Base-by-base conservation (phyloP, 208 protist species). In the Leishmania mexicana region DNA sequence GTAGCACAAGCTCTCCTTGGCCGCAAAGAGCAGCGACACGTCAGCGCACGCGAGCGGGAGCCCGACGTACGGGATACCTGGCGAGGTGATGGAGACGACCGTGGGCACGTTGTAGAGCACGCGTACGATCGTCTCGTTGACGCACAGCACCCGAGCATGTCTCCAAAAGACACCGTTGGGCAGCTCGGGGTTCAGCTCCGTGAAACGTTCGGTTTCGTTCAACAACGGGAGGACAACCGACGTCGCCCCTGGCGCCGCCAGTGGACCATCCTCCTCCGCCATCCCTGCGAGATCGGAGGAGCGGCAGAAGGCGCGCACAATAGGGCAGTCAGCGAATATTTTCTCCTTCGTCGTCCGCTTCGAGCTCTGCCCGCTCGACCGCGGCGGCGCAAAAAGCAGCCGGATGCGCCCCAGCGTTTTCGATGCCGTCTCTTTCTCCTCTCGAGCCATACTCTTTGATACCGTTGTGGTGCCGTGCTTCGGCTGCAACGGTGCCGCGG, bases 331-430 rank as follows among this genome's bases (percentile, higher is more conserved):
- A 17, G 83, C 82, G 1, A 96, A 81, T 42, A 95, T 80, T 35
- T 94, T 87, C 31, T 93, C 92, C 45, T 83, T 83, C 19, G 78
- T 80, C 17, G 79, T 71, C 35, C 75, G 78, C 79, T 90, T 87
- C 10, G 79, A 80, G 21, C 42, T 74, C 58, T 83, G 68, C 19
- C 80, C 58, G 47, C 75, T 86, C 17, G 74, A 42, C 19, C 60
- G 65, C 28, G 73, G 76, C 8, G 87, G 88, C 8, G 85, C 80
- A 54, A 95, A 91, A 45, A 98, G 89, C 79, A 98, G 84, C 15
- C 89, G 90, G 58, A 98, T 91, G 51, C 95, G 95, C 42, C 94
- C 91, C 49, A 98, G 81, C 60, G 92, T 94, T 81, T 92, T 92
- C 1, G 72, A 62, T 0, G 93, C 95, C 13, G 76, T 42, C 77